phyloP scores from a whole-genome alignment of 352 stramenopile species.

The Pythium folliculosum region DNA sequence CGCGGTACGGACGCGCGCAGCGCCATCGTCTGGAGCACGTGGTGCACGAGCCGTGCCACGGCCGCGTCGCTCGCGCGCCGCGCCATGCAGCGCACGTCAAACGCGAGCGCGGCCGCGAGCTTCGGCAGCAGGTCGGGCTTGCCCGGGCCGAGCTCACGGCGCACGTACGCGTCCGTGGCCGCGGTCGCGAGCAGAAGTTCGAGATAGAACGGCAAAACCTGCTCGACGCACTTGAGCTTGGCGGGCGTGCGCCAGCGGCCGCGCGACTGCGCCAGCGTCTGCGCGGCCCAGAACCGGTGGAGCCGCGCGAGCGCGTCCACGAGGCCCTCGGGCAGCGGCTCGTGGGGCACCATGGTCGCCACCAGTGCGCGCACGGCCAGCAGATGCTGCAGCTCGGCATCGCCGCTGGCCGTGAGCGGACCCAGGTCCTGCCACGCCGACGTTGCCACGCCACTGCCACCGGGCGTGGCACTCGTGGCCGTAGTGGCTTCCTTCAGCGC shows the following conservation, averaged over 20 bases:
- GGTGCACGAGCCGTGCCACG: slow-evolving; percentile 41
- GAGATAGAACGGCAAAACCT: slow-evolving; percentile 25
- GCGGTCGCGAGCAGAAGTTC: slow-evolving; percentile 24
- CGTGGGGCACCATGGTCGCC: slow-evolving; percentile 39
- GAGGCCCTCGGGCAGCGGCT: slow-evolving; percentile 42
- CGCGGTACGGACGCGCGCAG: slow-evolving; percentile 38
- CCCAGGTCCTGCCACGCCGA: slow-evolving; percentile 37
- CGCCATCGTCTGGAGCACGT: slow-evolving; percentile 50
- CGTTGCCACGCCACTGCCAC: slow-evolving; percentile 4
- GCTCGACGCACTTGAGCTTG: slow-evolving; percentile 16
- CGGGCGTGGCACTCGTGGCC: neutral
- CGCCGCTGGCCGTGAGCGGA: slow-evolving; percentile 4
- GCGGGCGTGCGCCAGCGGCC: slow-evolving; percentile 16
- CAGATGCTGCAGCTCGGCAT: slow-evolving; percentile 47
- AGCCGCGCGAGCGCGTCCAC: slow-evolving; percentile 41
- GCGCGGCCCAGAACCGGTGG: slow-evolving; percentile 27
- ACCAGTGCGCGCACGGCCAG: slow-evolving; percentile 32
- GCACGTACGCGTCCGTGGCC: slow-evolving; percentile 6
- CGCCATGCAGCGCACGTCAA: slow-evolving; percentile 43
- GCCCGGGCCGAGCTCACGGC: neutral
- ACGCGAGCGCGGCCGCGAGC: slow-evolving; percentile 37
- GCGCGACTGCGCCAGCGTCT: slow-evolving; percentile 2
- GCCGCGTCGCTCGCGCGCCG: slow-evolving; percentile 42
- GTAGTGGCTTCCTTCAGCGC: slow-evolving; percentile 43
- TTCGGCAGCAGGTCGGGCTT: slow-evolving; percentile 30